phyloP scores from a whole-genome alignment of 2,329 filamentous ascomycete species.

The Verticillium nonalfalfae region DNA sequence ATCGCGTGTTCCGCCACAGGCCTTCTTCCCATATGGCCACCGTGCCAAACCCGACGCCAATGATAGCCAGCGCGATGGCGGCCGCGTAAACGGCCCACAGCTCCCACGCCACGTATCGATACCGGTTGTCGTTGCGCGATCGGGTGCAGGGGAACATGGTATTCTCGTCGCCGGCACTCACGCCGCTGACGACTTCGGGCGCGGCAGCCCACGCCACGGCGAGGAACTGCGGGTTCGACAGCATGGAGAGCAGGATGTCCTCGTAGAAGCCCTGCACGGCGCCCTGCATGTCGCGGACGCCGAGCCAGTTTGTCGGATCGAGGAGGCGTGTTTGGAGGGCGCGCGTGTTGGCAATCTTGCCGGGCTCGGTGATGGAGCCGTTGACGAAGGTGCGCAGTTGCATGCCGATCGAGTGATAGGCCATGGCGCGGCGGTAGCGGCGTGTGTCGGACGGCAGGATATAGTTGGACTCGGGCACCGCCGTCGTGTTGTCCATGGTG shows the following conservation, averaged over 20 bases:
- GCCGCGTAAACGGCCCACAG: slow-evolving; percentile 28
- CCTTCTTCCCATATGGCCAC: slow-evolving; percentile 23
- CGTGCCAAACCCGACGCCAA: slow-evolving; percentile 20
- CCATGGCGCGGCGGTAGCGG: slow-evolving; percentile 21
- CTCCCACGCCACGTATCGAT: slow-evolving; percentile 18
- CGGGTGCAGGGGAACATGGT: slow-evolving; percentile 21
- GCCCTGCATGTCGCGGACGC: slow-evolving; percentile 15
- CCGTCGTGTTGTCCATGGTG: slow-evolving; percentile 23
- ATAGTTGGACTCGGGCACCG: slow-evolving; percentile 17
- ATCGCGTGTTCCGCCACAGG: slow-evolving; percentile 25
- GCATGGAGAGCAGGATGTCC: slow-evolving; percentile 25
- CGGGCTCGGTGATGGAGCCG: slow-evolving; percentile 19
- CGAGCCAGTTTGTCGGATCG: slow-evolving; percentile 21
- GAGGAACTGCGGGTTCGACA: slow-evolving; percentile 25
- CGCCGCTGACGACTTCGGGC: slow-evolving; percentile 7
- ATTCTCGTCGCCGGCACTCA: slow-evolving; percentile 9
- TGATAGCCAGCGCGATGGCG: slow-evolving; percentile 20
- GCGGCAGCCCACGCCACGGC: slow-evolving; percentile 23
- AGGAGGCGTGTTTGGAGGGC: slow-evolving; percentile 32
- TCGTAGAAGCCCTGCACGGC: slow-evolving; percentile 22
- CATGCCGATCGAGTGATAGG: slow-evolving; percentile 23
- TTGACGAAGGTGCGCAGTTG: slow-evolving; percentile 21
- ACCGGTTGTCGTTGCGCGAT: slow-evolving; percentile 19
- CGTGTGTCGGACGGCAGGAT: slow-evolving; percentile 15
- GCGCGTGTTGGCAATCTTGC: slow-evolving; percentile 19